These are phyloP conservation scores for Daedalea quercina DNA, from an alignment of 768 basidiomycete genomes.

Conservation along the genomic window DNA sequence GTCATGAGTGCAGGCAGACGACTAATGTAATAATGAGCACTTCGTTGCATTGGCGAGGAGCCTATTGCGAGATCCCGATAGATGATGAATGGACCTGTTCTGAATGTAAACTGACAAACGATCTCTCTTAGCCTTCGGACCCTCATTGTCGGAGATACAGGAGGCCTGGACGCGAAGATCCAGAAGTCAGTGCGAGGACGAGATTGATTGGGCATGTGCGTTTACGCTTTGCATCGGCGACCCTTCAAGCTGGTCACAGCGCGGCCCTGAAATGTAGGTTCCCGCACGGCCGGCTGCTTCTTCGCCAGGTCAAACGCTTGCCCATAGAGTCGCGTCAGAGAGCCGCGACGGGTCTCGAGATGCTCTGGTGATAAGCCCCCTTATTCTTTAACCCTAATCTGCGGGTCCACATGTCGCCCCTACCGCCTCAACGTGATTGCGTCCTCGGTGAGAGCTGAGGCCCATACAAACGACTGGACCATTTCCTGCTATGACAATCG, in stretches of 20 bases:
- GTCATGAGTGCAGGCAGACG: neutral
- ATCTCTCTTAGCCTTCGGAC: conserved; percentile 23
- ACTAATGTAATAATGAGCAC: neutral
- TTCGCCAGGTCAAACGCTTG: neutral
- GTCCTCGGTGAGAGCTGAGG: no score
- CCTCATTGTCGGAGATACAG: conserved; percentile 20
- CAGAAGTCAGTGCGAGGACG: conserved; percentile 8
- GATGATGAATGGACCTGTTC: neutral
- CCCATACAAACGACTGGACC: no score
- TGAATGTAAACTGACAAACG: neutral
- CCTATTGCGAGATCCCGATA: neutral
- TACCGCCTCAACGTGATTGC: no score
- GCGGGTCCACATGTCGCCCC: no score
- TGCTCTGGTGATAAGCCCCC: no score
- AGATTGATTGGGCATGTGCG: conserved; percentile 7
- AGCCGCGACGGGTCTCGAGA: no score
- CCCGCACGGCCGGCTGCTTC: conserved; percentile 7
- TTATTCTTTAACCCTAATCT: no score
- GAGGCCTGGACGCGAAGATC: conserved; percentile 14
- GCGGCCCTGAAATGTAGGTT: conserved; percentile 14
- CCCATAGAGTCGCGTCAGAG: no score
- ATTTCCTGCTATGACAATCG: no score
- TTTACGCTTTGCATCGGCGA: conserved; percentile 9
- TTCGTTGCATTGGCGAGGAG: neutral
- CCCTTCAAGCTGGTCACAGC: conserved; percentile 10